phyloP scores from a whole-genome alignment of 1,139 yeast genomes.

The Hansenula sp. region DNA sequence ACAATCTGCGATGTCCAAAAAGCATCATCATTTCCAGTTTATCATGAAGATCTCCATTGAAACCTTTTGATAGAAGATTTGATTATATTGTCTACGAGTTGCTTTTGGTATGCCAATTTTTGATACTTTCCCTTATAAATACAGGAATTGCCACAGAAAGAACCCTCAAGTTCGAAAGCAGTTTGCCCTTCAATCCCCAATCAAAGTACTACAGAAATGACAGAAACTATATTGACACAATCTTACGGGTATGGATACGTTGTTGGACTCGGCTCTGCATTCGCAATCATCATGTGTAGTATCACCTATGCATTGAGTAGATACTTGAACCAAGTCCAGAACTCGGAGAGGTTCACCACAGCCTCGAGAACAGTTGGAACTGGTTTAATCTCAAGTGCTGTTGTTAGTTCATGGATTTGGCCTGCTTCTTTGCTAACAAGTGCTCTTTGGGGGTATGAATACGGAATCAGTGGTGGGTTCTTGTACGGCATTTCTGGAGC shows the following conservation, averaged over 20 bases:
- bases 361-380: slow-evolving; percentile 33
- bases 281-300: slow-evolving; percentile 34
- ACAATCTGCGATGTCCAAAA: too few species aligned
- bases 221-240: slow-evolving; percentile 33
- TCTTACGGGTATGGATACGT: slow-evolving; percentile 36
- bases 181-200: too few species aligned
- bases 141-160: too few species aligned
- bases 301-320: slow-evolving; percentile 28
- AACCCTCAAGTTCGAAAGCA: too few species aligned
- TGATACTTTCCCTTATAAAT: too few species aligned
- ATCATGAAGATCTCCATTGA: too few species aligned
- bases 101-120: too few species aligned
- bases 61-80: too few species aligned
- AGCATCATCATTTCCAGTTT: too few species aligned
- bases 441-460: slow-evolving; percentile 36
- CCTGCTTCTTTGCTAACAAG: slow-evolving; percentile 37
- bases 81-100: too few species aligned
- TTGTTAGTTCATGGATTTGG: slow-evolving; percentile 49
- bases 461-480: slow-evolving; percentile 53
- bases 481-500: slow-evolving; percentile 52
- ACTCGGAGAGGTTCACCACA: slow-evolving; percentile 36
- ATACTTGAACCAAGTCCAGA: slow-evolving; percentile 31
- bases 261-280: slow-evolving; percentile 36
- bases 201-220: too few species aligned
- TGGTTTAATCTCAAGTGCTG: slow-evolving; percentile 35